Evolutionary conservation across 192 early-diverging fungal genomes (phyloP).

Genomic region (Thamnidium elegans): DNA sequence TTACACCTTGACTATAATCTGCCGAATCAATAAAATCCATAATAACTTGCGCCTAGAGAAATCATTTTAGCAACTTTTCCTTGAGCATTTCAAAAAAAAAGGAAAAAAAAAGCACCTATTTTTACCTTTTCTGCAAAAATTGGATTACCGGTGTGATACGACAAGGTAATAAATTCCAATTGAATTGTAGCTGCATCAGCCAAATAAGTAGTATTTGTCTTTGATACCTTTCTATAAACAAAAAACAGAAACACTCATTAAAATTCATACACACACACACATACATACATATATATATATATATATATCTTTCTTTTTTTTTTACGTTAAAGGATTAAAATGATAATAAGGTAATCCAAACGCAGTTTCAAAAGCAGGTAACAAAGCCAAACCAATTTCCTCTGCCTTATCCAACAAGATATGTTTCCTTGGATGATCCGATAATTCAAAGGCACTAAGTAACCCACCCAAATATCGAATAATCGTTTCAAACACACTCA

Average conservation of each 20-base stretch:
- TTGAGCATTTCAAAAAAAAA: background rate
- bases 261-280: background rate
- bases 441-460: constrained; percentile 79
- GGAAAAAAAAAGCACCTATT: background rate
- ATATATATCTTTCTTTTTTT: background rate
- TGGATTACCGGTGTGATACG: constrained; percentile 65
- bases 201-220: constrained; percentile 3
- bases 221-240: background rate
- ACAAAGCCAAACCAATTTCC: constrained; percentile 59
- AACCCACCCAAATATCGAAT: constrained; percentile 78
- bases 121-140: constrained; percentile 58
- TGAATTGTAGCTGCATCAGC: constrained; percentile 45
- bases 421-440: constrained; percentile 36
- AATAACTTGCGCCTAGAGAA: constrained; percentile 16
- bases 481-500: constrained; percentile 79
- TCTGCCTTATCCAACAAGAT: constrained; percentile 64
- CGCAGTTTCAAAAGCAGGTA: constrained; percentile 68
- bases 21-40: constrained; percentile 14
- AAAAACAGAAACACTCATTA: background rate
- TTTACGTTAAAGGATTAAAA: constrained; percentile 44
- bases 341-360: constrained; percentile 61
- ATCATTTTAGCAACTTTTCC: background rate
- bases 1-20: background rate
- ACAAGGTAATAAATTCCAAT: constrained; percentile 79
- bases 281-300: background rate